Conservation (phyloP, 345 rosid genomes). For the Syzygium aromaticum region DNA sequence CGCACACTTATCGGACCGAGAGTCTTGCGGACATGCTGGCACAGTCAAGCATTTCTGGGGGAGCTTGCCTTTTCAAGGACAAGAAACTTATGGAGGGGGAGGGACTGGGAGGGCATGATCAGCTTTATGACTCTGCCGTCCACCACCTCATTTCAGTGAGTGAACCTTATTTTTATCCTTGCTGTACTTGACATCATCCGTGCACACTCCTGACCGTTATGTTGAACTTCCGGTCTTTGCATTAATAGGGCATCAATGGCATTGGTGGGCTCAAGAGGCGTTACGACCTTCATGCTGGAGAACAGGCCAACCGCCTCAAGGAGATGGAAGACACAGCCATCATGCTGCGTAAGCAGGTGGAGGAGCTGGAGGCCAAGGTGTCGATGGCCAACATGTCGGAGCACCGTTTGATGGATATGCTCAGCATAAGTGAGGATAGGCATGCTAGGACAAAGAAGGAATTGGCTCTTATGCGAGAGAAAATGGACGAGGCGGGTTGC, state of each 20-base stretch:
- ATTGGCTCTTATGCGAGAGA: background rate
- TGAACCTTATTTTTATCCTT: background rate
- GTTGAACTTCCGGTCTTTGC: background rate
- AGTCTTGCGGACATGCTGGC: background rate
- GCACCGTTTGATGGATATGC: background rate
- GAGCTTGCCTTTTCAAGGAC: background rate
- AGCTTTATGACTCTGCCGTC: background rate
- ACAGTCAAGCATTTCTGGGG: background rate
- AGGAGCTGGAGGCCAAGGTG: background rate
- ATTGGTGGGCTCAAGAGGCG: background rate
- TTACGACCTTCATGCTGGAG: background rate
- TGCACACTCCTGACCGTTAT: background rate
- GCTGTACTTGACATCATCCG: background rate
- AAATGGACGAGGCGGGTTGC: background rate
- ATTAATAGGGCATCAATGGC: background rate
- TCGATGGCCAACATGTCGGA: background rate
- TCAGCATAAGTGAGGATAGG: background rate
- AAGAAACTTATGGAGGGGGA: background rate
- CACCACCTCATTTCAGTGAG: background rate
- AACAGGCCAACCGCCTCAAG: background rate
- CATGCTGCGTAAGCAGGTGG: background rate
- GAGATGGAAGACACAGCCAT: background rate
- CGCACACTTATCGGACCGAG: fast-evolving
- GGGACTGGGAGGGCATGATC: background rate
- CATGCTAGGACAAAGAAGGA: background rate